These are phyloP conservation scores for Colletotrichum eremochloae DNA, from an alignment of 2,329 filamentous ascomycete species.

Conservation along the genomic window DNA sequence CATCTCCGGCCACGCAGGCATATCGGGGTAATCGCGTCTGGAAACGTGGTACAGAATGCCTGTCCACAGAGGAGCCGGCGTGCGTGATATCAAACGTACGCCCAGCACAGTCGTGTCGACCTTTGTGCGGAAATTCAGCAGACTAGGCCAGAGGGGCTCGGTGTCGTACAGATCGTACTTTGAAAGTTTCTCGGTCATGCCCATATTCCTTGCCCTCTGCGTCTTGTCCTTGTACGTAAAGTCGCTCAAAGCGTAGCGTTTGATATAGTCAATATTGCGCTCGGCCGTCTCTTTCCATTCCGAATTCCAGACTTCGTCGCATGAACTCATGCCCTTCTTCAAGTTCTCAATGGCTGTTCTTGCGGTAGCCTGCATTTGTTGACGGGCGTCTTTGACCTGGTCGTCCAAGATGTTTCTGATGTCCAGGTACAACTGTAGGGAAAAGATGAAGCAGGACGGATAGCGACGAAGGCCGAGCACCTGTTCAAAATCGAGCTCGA, in stretches of 20 bases:
- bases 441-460: constrained; percentile 4
- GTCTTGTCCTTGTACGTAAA: constrained; percentile 1
- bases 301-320: constrained; percentile 1
- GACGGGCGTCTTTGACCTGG: constrained; percentile 5
- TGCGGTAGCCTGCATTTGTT: not conserved
- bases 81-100: constrained; percentile 2
- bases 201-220: not conserved
- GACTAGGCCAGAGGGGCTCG: constrained; percentile 11
- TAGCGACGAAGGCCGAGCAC: not conserved
- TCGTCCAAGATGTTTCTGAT: constrained; percentile 18
- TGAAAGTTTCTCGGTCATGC: not conserved
- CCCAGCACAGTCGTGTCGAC: not conserved
- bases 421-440: constrained; percentile 11
- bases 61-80: not conserved
- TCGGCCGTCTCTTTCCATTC: not conserved
- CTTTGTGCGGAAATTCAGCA: constrained; percentile 5
- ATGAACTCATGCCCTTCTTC: not conserved
- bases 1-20: constrained; percentile 7
- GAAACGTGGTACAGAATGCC: constrained; percentile 5
- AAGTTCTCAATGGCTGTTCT: not conserved
- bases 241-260: not conserved
- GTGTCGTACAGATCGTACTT: not conserved
- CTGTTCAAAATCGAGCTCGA: constrained; percentile 12
- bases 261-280: not conserved
- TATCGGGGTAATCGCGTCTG: constrained; percentile 5